phyloP scores from a whole-genome alignment of 2,329 filamentous ascomycete genomes.

The Endothia cerciana region DNA sequence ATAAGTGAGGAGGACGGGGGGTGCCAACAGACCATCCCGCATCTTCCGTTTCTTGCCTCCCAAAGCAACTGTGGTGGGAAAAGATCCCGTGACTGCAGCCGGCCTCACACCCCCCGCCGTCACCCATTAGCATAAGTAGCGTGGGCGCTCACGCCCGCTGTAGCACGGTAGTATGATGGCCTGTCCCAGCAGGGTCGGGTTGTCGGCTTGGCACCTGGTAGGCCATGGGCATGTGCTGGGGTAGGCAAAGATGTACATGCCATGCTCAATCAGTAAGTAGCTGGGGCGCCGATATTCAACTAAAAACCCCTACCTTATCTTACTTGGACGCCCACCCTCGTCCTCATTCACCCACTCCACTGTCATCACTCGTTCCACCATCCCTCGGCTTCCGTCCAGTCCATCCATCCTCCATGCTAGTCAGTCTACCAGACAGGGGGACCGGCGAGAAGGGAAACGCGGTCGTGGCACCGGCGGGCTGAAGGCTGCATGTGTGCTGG shows the following conservation, averaged over 20 bases:
- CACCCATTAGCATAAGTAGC: too few relatives aligned
- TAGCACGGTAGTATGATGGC: too few relatives aligned
- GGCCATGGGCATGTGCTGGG: too few relatives aligned
- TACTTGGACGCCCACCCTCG: neutral
- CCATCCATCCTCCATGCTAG: neutral
- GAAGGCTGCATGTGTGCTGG: too few relatives aligned
- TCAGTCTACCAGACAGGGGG: neutral
- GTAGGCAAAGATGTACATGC: constrained; percentile 11
- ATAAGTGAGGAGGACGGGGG: neutral
- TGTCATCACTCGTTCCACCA: neutral
- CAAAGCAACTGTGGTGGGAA: too few relatives aligned
- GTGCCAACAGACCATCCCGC: too few relatives aligned
- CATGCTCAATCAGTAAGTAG: constrained; percentile 21
- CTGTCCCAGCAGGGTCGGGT: too few relatives aligned
- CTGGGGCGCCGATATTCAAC: constrained; percentile 20
- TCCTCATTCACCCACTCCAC: neutral
- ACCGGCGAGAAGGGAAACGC: neutral
- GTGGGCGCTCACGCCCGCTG: too few relatives aligned
- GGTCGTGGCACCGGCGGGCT: neutral
- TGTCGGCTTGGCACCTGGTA: too few relatives aligned
- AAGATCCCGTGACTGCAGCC: too few relatives aligned
- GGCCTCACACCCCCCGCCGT: too few relatives aligned
- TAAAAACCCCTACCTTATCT: constrained; percentile 26
- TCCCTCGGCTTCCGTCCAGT: neutral
- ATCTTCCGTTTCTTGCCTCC: too few relatives aligned